Conservation (phyloP, 345 rosid genomes). For the Eucalyptus tenuipes region DNA sequence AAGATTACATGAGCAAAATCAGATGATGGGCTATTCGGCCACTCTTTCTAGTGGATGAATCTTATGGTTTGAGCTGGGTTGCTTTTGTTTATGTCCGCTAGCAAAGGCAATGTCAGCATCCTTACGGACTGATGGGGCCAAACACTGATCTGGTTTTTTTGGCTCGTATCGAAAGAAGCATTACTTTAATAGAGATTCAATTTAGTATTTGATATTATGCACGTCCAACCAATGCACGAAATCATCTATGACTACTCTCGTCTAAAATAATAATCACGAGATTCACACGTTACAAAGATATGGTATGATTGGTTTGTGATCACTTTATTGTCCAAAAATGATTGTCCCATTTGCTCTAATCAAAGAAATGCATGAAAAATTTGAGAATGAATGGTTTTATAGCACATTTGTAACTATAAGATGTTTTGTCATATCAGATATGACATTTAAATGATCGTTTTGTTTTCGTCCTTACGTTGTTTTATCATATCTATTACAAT, state of each 20-base stretch:
- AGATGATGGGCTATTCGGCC: not conserved
- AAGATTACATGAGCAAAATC: no score
- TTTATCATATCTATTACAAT: not conserved
- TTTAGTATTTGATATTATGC: not conserved
- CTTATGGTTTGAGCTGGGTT: not conserved
- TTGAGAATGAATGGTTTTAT: not conserved
- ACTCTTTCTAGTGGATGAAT: not conserved
- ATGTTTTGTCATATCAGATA: not conserved
- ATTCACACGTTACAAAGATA: not conserved
- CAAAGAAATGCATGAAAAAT: not conserved
- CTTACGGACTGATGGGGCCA: not conserved
- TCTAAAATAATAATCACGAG: not conserved
- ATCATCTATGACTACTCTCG: not conserved
- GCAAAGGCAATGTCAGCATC: not conserved
- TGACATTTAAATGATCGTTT: not conserved
- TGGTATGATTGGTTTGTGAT: not conserved
- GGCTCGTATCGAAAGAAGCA: not conserved
- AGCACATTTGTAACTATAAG: not conserved
- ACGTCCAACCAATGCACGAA: not conserved
- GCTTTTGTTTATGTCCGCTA: not conserved
- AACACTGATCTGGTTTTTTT: not conserved
- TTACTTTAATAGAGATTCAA: not conserved
- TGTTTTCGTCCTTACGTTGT: fast-evolving
- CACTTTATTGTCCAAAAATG: not conserved
- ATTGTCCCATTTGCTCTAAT: not conserved